A percentile compares a stretch with the other conserved stretches of the same genome.
Evolutionary conservation across 805 yeast genomes (phyloP).

Genomic region (Debaryomyces maramus): DNA sequence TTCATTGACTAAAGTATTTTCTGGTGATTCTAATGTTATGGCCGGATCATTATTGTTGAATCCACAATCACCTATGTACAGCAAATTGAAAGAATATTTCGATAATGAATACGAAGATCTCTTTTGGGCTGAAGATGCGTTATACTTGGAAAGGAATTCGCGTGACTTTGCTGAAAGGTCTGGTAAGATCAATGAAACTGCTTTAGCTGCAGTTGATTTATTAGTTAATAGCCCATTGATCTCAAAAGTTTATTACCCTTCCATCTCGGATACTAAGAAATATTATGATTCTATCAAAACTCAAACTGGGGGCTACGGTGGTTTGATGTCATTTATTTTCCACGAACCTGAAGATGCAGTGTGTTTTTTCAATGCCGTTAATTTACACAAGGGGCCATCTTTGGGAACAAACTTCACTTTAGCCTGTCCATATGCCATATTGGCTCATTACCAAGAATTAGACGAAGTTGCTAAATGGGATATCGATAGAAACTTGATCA

Average conservation of each 20-base stretch:
- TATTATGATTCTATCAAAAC: conserved; percentile 73
- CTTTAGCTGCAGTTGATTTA: conserved; percentile 54
- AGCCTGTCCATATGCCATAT: conserved; percentile 85
- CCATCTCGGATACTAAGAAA: conserved; percentile 48
- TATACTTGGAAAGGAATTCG: conserved; percentile 87
- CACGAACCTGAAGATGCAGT: conserved; percentile 62
- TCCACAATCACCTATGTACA: conserved; percentile 55
- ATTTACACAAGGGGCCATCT: conserved; percentile 84
- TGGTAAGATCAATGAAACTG: conserved; percentile 52
- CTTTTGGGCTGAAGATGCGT: conserved; percentile 93
- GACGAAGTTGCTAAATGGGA: conserved; percentile 82
- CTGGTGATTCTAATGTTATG: conserved; percentile 95
- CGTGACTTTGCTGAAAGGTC: conserved; percentile 79
- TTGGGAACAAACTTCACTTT: conserved; percentile 87
- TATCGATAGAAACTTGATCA: conserved; percentile 71
- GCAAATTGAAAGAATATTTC: conserved; percentile 49
- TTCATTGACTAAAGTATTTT: conserved; percentile 87
- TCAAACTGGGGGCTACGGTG: conserved; percentile 85
- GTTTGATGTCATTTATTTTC: conserved; percentile 75
- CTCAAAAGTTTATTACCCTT: conserved; percentile 72
- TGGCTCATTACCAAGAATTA: conserved; percentile 81
- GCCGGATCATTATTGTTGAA: conserved; percentile 87
- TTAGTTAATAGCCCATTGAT: conserved; percentile 54
- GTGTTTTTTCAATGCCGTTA: conserved; percentile 68
- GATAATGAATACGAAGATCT: conserved; percentile 61